A percentile compares a stretch with the other conserved stretches of the same genome.
Evolutionary conservation across 2,329 filamentous ascomycete species (phyloP).

Genomic region (Achaetomium macrosporum): DNA sequence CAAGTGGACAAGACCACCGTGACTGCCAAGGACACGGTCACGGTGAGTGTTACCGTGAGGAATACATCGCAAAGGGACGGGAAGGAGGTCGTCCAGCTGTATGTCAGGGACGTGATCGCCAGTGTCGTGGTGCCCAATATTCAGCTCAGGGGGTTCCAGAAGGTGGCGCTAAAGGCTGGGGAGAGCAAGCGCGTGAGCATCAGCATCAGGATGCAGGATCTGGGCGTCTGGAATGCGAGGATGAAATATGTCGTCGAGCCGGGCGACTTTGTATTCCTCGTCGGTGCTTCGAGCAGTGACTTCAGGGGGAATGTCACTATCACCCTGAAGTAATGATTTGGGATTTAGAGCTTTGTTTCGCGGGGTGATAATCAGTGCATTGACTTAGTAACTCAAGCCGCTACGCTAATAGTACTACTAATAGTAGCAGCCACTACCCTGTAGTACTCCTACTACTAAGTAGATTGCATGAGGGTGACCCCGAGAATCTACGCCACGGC

Average conservation of each 20-base stretch:
- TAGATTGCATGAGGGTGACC: too few species aligned
- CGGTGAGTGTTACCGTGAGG: conserved; percentile 54
- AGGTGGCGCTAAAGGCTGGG: conserved; percentile 55
- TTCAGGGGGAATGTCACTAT: conserved; percentile 30
- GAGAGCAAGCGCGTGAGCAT: conserved; percentile 49
- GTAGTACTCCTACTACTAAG: too few species aligned
- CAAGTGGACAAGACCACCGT: conserved; percentile 44
- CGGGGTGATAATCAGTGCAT: too few species aligned
- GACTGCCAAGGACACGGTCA: conserved; percentile 47
- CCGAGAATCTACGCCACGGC: too few species aligned
- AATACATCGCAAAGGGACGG: conserved; percentile 54
- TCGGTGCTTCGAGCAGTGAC: conserved; percentile 56
- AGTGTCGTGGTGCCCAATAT: conserved; percentile 60
- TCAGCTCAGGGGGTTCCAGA: conserved; percentile 61
- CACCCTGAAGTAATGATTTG: not conserved
- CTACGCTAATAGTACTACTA: too few species aligned
- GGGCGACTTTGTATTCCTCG: conserved; percentile 58
- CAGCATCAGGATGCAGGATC: conserved; percentile 48
- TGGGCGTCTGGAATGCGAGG: conserved; percentile 52
- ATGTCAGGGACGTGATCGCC: conserved; percentile 57
- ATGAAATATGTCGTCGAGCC: conserved; percentile 72
- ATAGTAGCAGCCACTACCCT: too few species aligned
- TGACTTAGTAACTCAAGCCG: too few species aligned
- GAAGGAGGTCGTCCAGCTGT: conserved; percentile 63
- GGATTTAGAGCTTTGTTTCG: not conserved